Evolutionary conservation across 2,329 filamentous ascomycete genomes (phyloP).

Genomic region (Botrytis fabae): DNA sequence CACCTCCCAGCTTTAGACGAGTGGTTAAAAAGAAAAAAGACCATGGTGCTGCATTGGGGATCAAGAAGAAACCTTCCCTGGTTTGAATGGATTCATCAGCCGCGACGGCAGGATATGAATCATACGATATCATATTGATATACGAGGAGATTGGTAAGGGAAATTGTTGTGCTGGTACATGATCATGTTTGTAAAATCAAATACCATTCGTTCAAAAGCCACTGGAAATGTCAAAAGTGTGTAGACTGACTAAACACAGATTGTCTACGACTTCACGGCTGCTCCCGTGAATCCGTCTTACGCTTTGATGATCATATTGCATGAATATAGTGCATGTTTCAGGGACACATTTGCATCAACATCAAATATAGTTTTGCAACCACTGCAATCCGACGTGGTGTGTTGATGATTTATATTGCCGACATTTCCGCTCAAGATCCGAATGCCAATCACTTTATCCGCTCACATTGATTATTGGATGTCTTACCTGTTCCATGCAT

Average conservation of each 20-base stretch:
- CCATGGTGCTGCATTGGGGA: constrained; percentile 70
- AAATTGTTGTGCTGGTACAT: not conserved
- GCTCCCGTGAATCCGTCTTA: not conserved
- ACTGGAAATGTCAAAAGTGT: not conserved
- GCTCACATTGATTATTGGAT: not conserved
- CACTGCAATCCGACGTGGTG: not conserved
- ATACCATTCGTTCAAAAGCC: not conserved
- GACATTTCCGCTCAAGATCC: constrained; percentile 1
- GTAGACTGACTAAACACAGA: not conserved
- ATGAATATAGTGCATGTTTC: not conserved
- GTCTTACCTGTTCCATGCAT: not conserved
- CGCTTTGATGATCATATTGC: not conserved
- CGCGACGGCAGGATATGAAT: not conserved
- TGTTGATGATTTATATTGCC: not conserved
- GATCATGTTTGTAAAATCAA: not conserved
- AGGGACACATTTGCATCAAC: not conserved
- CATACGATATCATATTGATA: not conserved
- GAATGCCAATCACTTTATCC: not conserved
- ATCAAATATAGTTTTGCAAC: not conserved
- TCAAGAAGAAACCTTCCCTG: constrained; percentile 77
- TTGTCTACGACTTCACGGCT: not conserved
- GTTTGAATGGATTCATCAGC: constrained; percentile 43
- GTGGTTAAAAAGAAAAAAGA: constrained; percentile 87
- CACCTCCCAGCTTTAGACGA: constrained; percentile 70
- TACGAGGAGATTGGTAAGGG: not conserved